phyloP scores from a whole-genome alignment of 371 early-diverging fungal species.

The Umbelopsis sp. region DNA sequence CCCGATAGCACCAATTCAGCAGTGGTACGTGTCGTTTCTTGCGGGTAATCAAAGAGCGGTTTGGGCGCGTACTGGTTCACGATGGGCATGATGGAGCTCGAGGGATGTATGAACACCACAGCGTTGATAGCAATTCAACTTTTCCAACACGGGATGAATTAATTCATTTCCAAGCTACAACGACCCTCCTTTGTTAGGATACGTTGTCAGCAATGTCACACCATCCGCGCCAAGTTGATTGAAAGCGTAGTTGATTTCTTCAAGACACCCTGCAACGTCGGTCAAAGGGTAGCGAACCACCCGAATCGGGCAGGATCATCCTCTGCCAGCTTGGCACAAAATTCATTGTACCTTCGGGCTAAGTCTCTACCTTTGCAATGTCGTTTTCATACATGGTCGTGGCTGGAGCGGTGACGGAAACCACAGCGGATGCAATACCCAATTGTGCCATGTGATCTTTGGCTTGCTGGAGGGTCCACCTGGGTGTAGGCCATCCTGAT shows the following conservation, averaged over 20 bases:
- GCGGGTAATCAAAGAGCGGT: slow-evolving; percentile 22
- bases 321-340: not conserved
- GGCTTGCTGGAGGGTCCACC: slow-evolving; percentile 4
- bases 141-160: slow-evolving; percentile 21
- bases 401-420: slow-evolving; percentile 21
- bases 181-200: not conserved
- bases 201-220: slow-evolving; percentile 17
- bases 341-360: not conserved
- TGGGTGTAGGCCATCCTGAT: slow-evolving; percentile 16
- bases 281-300: slow-evolving; percentile 19
- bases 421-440: not conserved
- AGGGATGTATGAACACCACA: slow-evolving; percentile 22
- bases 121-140: slow-evolving; percentile 21
- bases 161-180: slow-evolving; percentile 12
- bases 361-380: not conserved
- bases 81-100: not conserved
- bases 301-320: slow-evolving; percentile 1
- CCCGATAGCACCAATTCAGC: slow-evolving; percentile 21
- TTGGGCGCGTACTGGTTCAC: slow-evolving; percentile 10
- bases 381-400: slow-evolving; percentile 6
- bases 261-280: slow-evolving; percentile 20
- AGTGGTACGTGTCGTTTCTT: slow-evolving; percentile 22
- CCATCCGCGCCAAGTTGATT: slow-evolving; percentile 7
- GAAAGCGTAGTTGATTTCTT: slow-evolving; percentile 22
- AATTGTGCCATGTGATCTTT: slow-evolving; percentile 13